Evolutionary conservation across 495 filamentous ascomycete genomes (phyloP), one percentile per base, ranked within the genome.

Genomic region (Copromyces sp.): DNA sequence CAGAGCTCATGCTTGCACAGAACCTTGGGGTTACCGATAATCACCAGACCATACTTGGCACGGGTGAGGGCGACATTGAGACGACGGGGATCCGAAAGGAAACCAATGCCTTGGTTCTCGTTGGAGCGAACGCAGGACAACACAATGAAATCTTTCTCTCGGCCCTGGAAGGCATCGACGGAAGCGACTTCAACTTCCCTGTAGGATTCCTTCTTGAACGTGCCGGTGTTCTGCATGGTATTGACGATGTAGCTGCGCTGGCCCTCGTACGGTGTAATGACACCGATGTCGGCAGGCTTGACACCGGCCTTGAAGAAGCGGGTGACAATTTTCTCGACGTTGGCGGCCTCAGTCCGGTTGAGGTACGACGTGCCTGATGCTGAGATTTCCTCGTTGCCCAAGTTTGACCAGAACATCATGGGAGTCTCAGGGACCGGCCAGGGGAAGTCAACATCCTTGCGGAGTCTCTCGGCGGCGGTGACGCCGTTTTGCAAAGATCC

Each of bases 371-470:
- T 99, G 77, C 95, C 96, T 11, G 94, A 97, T 1, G 96, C 95
- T 59, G 94, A 97, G 70, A 99, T 98, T 80, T 99, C 95, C 79
- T 99, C 95, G 72, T 95, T 97, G 70, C 95, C 95, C 61, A 98
- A 84, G 79, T 98, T 98, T 9, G 94, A 96, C 95, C 95, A 99
- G 85, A 99, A 99, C 95, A 98, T 98, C 95, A 99, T 99, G 9
- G 95, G 95, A 72, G 90, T 91, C 75, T 98, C 96, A 68, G 85
- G 88, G 53, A 97, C 94, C 14, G 95, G 95, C 95, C 95, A 99
- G 3, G 95, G 95, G 82, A 99, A 99, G 78, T 99, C 95, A 35
- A 99, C 94, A 78, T 99, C 95, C 71, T 90, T 91, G 69, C 94
- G 91, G 70, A 98, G 87, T 73, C 95, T 89, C 79, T 97, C 92